phyloP scores from a whole-genome alignment of 2,329 filamentous ascomycete genomes.

The Beauveria pseudobassiana region DNA sequence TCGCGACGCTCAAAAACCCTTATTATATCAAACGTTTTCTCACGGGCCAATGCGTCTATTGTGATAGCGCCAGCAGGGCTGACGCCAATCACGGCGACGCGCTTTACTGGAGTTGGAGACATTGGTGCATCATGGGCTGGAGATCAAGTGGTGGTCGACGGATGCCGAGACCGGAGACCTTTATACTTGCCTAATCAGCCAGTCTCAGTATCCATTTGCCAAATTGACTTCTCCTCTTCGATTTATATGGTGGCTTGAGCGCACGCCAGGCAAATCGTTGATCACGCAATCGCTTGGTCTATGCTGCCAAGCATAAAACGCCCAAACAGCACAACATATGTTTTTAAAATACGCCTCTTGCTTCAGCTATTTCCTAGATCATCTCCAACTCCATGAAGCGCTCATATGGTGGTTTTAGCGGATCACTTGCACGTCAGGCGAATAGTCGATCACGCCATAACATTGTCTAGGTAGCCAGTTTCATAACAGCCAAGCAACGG shows the following conservation, averaged over 20 bases:
- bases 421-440: neutral
- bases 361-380: neutral
- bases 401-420: neutral
- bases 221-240: neutral
- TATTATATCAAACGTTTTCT: neutral
- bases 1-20: neutral
- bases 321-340: neutral
- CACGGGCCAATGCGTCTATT: neutral
- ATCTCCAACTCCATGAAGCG: too few relatives aligned
- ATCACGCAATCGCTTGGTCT: neutral
- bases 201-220: too few relatives aligned
- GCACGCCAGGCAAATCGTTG: neutral
- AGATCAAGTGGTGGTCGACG: neutral
- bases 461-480: neutral
- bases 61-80: neutral
- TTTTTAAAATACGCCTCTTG: neutral
- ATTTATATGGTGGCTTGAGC: neutral
- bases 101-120: neutral
- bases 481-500: neutral
- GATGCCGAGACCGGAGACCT: neutral
- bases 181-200: neutral
- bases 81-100: neutral
- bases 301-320: neutral
- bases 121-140: neutral
- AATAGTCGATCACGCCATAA: neutral